phyloP scores from a whole-genome alignment of 2,329 filamentous ascomycete species.

The Aureobasidium uvarum region DNA sequence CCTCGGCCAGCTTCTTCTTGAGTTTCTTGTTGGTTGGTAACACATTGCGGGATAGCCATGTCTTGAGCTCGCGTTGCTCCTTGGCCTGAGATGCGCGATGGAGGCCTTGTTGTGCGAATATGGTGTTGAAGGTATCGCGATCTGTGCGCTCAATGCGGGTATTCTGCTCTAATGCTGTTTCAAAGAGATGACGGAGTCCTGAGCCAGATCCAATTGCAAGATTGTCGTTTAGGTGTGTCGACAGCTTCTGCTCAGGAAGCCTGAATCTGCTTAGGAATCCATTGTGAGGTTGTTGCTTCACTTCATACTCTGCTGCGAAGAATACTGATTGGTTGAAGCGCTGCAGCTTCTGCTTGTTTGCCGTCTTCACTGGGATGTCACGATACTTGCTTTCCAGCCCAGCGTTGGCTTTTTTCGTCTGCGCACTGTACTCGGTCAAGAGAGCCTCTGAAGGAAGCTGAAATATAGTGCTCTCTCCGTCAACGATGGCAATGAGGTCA shows the following conservation, averaged over 20 bases:
- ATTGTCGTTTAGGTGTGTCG: constrained; percentile 5
- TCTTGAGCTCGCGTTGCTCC: constrained; percentile 18
- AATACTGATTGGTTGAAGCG: constrained; percentile 26
- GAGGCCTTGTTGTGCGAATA: constrained; percentile 20
- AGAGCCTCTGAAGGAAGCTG: constrained; percentile 21
- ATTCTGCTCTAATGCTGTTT: constrained; percentile 13
- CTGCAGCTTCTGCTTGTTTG: constrained; percentile 5
- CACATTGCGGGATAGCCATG: constrained; percentile 14
- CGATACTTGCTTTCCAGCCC: constrained; percentile 5
- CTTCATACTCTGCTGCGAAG: constrained; percentile 18
- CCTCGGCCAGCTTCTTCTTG: constrained; percentile 14
- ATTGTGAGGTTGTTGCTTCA: not conserved
- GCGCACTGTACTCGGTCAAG: constrained; percentile 8
- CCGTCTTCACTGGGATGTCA: constrained; percentile 10
- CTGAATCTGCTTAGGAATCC: constrained; percentile 21
- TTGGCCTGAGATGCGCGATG: constrained; percentile 14
- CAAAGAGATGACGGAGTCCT: constrained; percentile 14
- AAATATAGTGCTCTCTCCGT: constrained; percentile 22
- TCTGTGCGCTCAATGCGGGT: constrained; percentile 20
- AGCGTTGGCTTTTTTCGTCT: constrained; percentile 1
- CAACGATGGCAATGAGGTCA: constrained; percentile 15
- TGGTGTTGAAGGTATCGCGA: constrained; percentile 21
- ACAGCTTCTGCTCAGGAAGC: not conserved
- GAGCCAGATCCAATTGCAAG: constrained; percentile 14
- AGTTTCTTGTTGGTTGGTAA: constrained; percentile 18